Evolutionary conservation across 768 basidiomycete species (phyloP).

Genomic region (Gloeopeniophorella convolvens): DNA sequence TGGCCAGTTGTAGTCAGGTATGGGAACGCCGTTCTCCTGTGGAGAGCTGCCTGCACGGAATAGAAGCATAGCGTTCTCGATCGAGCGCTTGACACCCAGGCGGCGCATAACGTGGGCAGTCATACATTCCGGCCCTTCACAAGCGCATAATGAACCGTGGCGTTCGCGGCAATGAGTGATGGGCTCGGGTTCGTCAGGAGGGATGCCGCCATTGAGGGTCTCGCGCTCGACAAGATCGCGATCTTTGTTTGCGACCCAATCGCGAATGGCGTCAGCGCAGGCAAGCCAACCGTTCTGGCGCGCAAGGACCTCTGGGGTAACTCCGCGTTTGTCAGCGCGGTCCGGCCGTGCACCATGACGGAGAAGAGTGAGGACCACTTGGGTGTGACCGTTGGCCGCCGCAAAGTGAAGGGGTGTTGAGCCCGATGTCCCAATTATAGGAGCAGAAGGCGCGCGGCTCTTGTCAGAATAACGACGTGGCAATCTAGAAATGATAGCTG

Average conservation of each 20-base stretch:
- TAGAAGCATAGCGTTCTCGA: slow-evolving; percentile 49
- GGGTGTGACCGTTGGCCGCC: slow-evolving; percentile 85
- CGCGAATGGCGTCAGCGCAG: slow-evolving; percentile 65
- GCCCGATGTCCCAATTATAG: slow-evolving; percentile 78
- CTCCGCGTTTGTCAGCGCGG: slow-evolving; percentile 84
- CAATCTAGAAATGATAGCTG: slow-evolving; percentile 37
- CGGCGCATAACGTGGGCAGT: slow-evolving; percentile 25
- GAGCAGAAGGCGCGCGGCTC: slow-evolving; percentile 55
- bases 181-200: slow-evolving; percentile 27
- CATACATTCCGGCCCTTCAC: slow-evolving; percentile 8
- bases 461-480: slow-evolving; percentile 71
- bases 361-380: slow-evolving; percentile 73
- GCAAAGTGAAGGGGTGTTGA: slow-evolving; percentile 96
- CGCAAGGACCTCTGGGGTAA: slow-evolving; percentile 82
- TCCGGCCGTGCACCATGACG: slow-evolving; percentile 78
- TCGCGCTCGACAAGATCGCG: slow-evolving; percentile 51
- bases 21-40: slow-evolving; percentile 4
- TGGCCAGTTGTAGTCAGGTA: slow-evolving; percentile 8
- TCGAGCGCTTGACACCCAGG: slow-evolving; percentile 69
- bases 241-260: slow-evolving; percentile 60
- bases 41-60: slow-evolving; percentile 7
- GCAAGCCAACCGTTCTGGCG: slow-evolving; percentile 73
- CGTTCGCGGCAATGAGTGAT: slow-evolving; percentile 31
- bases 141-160: slow-evolving; percentile 11
- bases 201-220: slow-evolving; percentile 10